Evolutionary conservation across 2,329 filamentous ascomycete species (phyloP).

Genomic region (Eutypella sp.): DNA sequence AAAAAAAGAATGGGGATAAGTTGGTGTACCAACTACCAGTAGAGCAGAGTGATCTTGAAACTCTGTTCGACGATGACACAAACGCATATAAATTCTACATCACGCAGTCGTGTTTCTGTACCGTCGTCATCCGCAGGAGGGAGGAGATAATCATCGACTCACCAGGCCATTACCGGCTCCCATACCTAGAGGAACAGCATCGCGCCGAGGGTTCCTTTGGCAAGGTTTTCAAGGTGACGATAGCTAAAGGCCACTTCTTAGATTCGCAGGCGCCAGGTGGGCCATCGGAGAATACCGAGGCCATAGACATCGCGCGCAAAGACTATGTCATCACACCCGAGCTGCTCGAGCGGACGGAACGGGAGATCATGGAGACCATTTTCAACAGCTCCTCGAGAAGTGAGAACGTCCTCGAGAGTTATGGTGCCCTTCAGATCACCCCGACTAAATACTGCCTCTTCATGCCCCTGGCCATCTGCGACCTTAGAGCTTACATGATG

Average conservation of each 20-base stretch:
- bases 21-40: constrained; percentile 13
- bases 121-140: constrained; percentile 23
- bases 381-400: constrained; percentile 25
- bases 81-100: constrained; percentile 24
- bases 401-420: constrained; percentile 32
- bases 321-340: constrained; percentile 28
- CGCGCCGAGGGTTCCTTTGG: constrained; percentile 29
- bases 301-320: constrained; percentile 29
- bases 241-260: constrained; percentile 30
- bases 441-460: constrained; percentile 32
- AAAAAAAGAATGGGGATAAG: neutral
- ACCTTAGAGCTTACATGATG: constrained; percentile 32
- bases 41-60: constrained; percentile 12
- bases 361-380: constrained; percentile 30
- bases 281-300: constrained; percentile 14
- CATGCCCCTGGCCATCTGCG: constrained; percentile 33
- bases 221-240: constrained; percentile 22
- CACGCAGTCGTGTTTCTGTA: constrained; percentile 28
- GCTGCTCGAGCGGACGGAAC: constrained; percentile 22
- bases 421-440: constrained; percentile 29
- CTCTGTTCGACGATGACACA: constrained; percentile 15
- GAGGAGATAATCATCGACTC: constrained; percentile 22
- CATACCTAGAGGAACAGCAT: constrained; percentile 28
- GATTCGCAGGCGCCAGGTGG: constrained; percentile 1
- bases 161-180: constrained; percentile 20